Base-by-base conservation (phyloP, 495 filamentous ascomycete species). In the Aspergillus cavernicola region DNA sequence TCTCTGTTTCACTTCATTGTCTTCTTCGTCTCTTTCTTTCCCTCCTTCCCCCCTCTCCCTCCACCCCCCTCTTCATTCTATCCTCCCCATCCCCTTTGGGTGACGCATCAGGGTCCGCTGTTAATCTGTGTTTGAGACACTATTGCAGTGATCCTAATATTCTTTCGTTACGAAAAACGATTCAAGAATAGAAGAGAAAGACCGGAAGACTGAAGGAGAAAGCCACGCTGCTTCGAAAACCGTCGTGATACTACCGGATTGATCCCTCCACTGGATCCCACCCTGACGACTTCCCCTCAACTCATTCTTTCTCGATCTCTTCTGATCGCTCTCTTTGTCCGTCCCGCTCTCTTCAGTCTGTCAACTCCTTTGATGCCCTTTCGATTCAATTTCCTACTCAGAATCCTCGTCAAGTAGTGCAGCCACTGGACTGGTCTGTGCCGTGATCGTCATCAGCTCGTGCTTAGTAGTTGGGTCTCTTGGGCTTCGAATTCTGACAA, bases 371-470 rank as follows among this genome's bases (percentile, higher is more conserved):
- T 54, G 58, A 61, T 61, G 55, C 59, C 52, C 53, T 58, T 59
- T 56, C 52, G 64, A 56, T 62, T 65, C 62, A 60, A 63, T 56
- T 53, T 40, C 50, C 41, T 33, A 28, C 41, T 32, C 43, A 52
- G 53, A 60, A 56, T 54, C 54, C 57, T 60, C 60, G 50, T 62
- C 58, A 52, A 47, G 56, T 58, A 56, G 73, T 74, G 69, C 73
- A 73, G 73, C 73, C 73, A 76, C 73, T 76, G 73, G 73, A 67
- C 71, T 76, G 73, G 73, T 71, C 69, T 76, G 73, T 73, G 65
- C 73, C 63, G 54, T 55, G 52, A 67, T 65, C 59, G 48, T 67
- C 62, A 62, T 66, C 58, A 64, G 58, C 63, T 63, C 64, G 60
- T 61, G 52, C 60, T 42, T 36, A 45, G 53, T 42, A 43, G 55